Evolutionary conservation across 2,329 filamentous ascomycete genomes (phyloP), one percentile per base, ranked within the genome.

Genomic region (Lojkania enalia): DNA sequence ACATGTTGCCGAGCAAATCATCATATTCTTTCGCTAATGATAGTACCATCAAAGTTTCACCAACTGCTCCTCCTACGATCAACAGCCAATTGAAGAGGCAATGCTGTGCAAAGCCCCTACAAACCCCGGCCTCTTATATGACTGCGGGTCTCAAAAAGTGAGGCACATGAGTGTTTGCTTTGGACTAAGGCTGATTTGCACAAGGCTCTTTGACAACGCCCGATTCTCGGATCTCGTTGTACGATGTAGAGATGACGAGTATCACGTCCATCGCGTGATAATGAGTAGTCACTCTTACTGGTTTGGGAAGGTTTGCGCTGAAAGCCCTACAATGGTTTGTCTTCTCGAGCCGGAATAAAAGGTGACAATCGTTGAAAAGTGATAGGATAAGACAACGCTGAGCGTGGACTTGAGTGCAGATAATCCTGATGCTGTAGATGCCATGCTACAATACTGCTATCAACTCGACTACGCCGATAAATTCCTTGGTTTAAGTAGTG

Each of bases 371-470:
- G 14, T 52, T 63, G n/a, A 63, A 32, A 30, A 20, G 2, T 4
- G 20, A 2, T 25, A 64, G 60, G 60, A 57, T 44, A 52, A 54
- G 40, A 45, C 54, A 15, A 57, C 55, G 31, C 54, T 55, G 13
- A 50, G 54, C n/a, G 58, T 66, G 15, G 61, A 66, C 39, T 49
- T 66, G 14, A 62, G 61, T 16, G 56, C 58, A 18, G 63, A 66
- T 32, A 57, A 67, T 21, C 56, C 64, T 7, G 54, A 52, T 25
- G 59, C 62, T 27, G 61, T 67, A 9, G 56, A 63, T 6, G 61
- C 63, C 4, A 65, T 67, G 64, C 58, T 67, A 42, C 61, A 64
- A 35, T 66, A 64, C 36, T 62, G 55, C 39, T 67, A 66, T 30
- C 58, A 62, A 18, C 46, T 65, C 18, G 60, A 65, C 35, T 64